Evolutionary conservation across 2,329 filamentous ascomycete genomes (phyloP), one percentile per base, ranked within the genome.

Genomic region (Colletotrichum sp.): DNA sequence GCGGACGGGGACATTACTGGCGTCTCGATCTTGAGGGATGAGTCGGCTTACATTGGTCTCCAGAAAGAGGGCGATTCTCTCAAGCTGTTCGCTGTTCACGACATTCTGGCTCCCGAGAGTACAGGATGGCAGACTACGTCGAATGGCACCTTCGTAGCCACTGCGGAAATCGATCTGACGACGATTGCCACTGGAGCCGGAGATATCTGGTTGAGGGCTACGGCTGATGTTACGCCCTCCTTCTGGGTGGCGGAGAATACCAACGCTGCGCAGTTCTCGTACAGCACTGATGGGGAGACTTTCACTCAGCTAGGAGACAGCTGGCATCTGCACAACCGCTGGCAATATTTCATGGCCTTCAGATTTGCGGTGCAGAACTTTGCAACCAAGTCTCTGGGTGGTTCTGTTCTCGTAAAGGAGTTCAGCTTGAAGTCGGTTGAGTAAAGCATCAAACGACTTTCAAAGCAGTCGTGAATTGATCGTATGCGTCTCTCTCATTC

Each of bases 11-110:
- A 92, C 76, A 84, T 87, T 13, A 84, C 87, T 0, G 90, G 90
- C 2, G 84, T 90, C 0, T 86, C 87, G 0, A 82, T 89, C 49
- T 88, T 92, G 80, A 87, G 90, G 2, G 89, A 92, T 78, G 82
- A 84, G 15, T 86, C 86, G 1, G 89, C 88, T 1, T 92, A 88
- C 80, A 88, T 92, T 30, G 89, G 88, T 3, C 80, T 92, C 77
- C 87, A 78, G 1, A 73, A 73, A 27, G 69, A 59, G 22, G 73
- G 80, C 5, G 80, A 78, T 27, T 78, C 77, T 0, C 80, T 80
- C n/a, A 80, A 72, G 9, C 77, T 87, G 8, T 66, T 78, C n/a
- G 76, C 82, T 8, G 80, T 85, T 1, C 79, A 82, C 49, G 81
- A 79, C 11, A 72, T 84, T 6, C 80, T 80, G 2, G 80, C 86